Conservation (phyloP, 1,284 basidiomycete genomes). For the Rhizoctonia solani region DNA sequence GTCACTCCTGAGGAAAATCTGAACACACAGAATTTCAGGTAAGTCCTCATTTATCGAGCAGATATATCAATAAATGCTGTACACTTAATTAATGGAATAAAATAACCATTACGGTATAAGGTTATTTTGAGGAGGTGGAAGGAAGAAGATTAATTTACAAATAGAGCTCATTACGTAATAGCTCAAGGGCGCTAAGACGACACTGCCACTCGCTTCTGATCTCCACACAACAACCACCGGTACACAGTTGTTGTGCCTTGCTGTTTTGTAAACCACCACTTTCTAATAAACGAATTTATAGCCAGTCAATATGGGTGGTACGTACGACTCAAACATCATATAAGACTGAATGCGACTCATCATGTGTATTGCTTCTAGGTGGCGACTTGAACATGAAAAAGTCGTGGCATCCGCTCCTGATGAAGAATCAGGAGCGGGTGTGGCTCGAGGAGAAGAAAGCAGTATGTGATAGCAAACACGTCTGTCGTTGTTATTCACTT, state of each 20-base stretch:
- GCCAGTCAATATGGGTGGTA: constrained; percentile 82
- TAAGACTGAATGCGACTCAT: too few relatives aligned
- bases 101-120: neutral
- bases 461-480: constrained; percentile 50
- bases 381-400: constrained; percentile 93
- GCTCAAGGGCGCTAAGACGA: too few relatives aligned
- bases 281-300: constrained; percentile 36
- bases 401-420: constrained; percentile 97
- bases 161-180: too few relatives aligned
- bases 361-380: neutral
- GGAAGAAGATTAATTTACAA: neutral
- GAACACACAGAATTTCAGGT: too few relatives aligned
- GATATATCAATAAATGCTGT: too few relatives aligned
- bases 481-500: neutral
- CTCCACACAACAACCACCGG: constrained; percentile 12
- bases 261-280: too few relatives aligned
- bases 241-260: too few relatives aligned
- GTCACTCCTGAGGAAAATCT: too few relatives aligned
- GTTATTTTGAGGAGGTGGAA: neutral
- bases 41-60: too few relatives aligned
- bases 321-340: constrained; percentile 48
- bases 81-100: neutral
- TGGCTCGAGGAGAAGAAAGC: constrained; percentile 99
- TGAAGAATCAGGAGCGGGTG: constrained; percentile 98
- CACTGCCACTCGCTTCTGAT: constrained; percentile 21